Conservation (phyloP, 345 rosid genomes). For the Ricinus communis region DNA sequence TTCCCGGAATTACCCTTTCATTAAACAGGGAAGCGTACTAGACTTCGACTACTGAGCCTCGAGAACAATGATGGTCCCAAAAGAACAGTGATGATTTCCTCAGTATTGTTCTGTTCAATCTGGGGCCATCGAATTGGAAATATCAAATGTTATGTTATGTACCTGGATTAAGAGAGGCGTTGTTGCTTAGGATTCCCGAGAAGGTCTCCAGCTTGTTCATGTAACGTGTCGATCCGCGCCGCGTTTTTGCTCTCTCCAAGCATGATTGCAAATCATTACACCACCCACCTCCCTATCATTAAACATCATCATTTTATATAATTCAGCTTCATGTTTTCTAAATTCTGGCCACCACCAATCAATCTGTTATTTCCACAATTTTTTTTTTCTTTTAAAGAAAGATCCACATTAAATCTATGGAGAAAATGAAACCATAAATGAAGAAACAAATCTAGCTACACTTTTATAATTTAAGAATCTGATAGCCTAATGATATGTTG, state of each 20-base stretch:
- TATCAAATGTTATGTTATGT: not conserved
- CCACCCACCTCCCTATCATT: constrained; percentile 95
- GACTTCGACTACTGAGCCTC: no score
- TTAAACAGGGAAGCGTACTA: not conserved
- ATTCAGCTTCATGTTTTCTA: no score
- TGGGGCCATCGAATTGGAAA: no score
- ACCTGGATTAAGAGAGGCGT: constrained; percentile 88
- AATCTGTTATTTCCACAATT: no score
- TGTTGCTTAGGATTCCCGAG: constrained; percentile 80
- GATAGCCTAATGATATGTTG: no score
- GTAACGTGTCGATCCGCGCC: constrained; percentile 73
- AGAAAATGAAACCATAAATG: not conserved
- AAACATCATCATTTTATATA: not conserved
- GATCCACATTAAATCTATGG: no score
- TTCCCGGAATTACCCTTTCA: constrained; percentile 14
- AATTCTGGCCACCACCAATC: no score
- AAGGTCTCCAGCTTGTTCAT: constrained; percentile 68
- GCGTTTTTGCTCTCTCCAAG: constrained; percentile 63
- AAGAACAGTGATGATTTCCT: not conserved
- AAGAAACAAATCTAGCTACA: not conserved
- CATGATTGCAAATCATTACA: constrained; percentile 83
- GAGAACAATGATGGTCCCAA: not conserved
- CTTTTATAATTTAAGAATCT: no score
- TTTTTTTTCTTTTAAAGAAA: no score
- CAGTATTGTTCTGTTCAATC: no score